These are phyloP conservation scores for Penicillium sp. DNA, from an alignment of 2,329 filamentous ascomycete genomes.

Conservation along the genomic window DNA sequence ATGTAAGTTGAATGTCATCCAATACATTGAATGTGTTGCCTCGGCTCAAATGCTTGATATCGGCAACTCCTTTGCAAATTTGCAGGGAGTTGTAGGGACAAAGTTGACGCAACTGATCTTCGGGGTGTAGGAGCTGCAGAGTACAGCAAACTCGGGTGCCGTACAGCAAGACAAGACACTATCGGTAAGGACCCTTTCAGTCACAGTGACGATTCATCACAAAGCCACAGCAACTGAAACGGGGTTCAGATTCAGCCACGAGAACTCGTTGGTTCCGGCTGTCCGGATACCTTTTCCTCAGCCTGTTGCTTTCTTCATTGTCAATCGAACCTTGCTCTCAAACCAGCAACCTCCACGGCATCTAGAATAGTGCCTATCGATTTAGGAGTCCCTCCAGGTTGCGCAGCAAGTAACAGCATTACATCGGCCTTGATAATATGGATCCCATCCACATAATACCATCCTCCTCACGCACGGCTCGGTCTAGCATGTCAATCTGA, in stretches of 20 bases:
- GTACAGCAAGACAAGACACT: background rate
- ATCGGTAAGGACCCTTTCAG: background rate
- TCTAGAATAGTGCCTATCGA: background rate
- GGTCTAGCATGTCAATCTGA: background rate
- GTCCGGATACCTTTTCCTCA: background rate
- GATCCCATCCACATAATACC: background rate
- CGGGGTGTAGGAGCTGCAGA: background rate
- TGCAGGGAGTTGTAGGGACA: background rate
- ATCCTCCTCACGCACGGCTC: background rate
- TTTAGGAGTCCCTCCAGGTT: background rate
- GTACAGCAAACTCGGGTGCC: background rate
- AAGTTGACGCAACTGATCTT: background rate
- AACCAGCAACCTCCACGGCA: background rate
- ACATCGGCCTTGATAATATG: background rate
- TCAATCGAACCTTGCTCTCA: background rate
- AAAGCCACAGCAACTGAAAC: background rate
- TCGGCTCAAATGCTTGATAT: background rate
- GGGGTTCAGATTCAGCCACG: background rate
- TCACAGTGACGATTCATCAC: background rate
- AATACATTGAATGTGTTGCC: background rate
- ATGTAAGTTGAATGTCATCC: background rate
- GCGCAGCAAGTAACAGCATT: background rate
- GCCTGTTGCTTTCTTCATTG: background rate
- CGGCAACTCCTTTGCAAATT: background rate
- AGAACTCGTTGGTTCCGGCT: background rate